These are phyloP conservation scores for Trichoderma erinaceum DNA, from an alignment of 495 filamentous ascomycete genomes.

Conservation along the genomic window DNA sequence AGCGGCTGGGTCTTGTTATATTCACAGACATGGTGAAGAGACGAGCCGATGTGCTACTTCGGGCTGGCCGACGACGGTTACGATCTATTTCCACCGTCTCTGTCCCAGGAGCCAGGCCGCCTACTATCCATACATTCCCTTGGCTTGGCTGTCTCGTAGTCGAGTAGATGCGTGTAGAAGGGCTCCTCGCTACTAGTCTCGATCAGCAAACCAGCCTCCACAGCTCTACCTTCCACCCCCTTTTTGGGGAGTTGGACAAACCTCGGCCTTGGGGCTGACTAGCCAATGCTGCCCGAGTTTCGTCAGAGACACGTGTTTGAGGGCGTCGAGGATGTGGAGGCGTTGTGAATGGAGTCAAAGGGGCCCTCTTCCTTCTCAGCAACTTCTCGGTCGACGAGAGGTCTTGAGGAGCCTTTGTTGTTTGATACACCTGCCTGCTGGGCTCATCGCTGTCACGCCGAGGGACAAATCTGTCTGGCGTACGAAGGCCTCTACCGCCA, in stretches of 20 bases:
- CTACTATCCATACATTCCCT: slow-evolving; percentile 76
- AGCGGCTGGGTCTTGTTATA: slow-evolving; percentile 32
- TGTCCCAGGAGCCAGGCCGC: slow-evolving; percentile 54
- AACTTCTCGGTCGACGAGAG: neutral
- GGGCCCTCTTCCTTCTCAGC: neutral
- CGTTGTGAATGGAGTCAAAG: neutral
- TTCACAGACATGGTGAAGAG: slow-evolving; percentile 67
- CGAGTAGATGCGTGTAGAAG: neutral
- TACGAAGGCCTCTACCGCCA: neutral
- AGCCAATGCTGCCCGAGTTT: neutral
- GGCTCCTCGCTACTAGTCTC: neutral
- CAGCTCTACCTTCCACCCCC: neutral
- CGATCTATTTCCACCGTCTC: slow-evolving; percentile 49
- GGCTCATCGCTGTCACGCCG: neutral
- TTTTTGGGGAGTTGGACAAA: neutral
- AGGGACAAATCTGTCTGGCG: slow-evolving; percentile 5
- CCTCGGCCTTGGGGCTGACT: neutral
- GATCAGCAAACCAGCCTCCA: neutral
- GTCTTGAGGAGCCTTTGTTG: neutral
- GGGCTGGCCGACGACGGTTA: slow-evolving; percentile 55
- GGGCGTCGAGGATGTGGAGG: neutral
- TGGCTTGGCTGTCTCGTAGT: slow-evolving; percentile 46
- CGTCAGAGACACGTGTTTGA: neutral
- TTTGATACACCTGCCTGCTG: slow-evolving; percentile 8
- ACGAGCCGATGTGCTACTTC: slow-evolving; percentile 67